These are phyloP conservation scores for Spergularia marina DNA, from an alignment of 148 eudicot species.

Conservation along the genomic window DNA sequence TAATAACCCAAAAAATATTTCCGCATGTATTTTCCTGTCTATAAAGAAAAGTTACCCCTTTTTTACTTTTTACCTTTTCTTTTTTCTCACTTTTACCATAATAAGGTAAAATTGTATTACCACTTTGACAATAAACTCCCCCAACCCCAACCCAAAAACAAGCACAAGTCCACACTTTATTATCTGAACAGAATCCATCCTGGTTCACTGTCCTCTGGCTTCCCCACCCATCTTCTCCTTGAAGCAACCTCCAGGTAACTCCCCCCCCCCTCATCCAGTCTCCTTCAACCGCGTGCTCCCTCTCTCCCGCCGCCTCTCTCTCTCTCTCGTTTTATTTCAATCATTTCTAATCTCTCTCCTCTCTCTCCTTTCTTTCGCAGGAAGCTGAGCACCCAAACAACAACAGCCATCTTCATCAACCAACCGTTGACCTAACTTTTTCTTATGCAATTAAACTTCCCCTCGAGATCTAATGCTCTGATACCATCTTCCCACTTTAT, in stretches of 20 bases:
- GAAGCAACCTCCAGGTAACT: constrained; percentile 20
- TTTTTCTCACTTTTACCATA: too few species aligned
- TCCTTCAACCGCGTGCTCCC: constrained; percentile 23
- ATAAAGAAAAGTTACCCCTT: too few species aligned
- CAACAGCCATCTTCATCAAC: not conserved
- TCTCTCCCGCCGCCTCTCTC: constrained; percentile 12
- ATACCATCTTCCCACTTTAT: not conserved
- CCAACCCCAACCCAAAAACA: too few species aligned
- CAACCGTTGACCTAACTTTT: constrained; percentile 15
- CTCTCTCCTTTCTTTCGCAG: not conserved
- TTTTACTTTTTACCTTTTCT: too few species aligned
- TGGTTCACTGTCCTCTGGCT: not conserved
- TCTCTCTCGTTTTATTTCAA: not conserved
- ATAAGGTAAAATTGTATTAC: too few species aligned
- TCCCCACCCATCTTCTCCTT: not conserved
- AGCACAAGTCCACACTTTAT: not conserved
- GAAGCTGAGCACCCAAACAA: not conserved
- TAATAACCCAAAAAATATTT: too few species aligned
- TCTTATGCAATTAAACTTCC: not conserved
- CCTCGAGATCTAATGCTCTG: constrained; percentile 19
- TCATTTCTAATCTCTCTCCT: not conserved
- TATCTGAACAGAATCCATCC: not conserved
- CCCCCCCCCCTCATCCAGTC: constrained; percentile 5
- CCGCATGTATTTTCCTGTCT: too few species aligned
- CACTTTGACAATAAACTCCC: too few species aligned